phyloP scores from a whole-genome alignment of 495 filamentous ascomycete genomes.

The Penicillium longicatenatum region DNA sequence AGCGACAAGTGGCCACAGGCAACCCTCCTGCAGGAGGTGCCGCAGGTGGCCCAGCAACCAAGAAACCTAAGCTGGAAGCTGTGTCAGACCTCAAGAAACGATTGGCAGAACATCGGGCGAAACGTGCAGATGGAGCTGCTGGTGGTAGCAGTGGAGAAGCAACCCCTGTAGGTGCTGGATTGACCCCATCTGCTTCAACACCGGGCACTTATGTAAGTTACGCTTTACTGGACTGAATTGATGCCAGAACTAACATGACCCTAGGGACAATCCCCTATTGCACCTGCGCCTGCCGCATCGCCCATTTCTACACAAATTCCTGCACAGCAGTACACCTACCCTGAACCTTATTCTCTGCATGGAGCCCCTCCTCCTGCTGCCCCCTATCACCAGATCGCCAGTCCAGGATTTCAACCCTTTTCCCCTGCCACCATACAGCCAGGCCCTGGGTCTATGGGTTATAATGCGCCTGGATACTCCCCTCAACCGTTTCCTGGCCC shows the following conservation, averaged over 20 bases:
- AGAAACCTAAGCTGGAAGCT: slow-evolving; percentile 80
- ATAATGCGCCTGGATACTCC: slow-evolving; percentile 43
- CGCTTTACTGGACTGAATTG: background rate
- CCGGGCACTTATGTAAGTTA: slow-evolving; percentile 55
- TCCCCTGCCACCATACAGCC: slow-evolving; percentile 39
- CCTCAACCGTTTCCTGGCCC: slow-evolving; percentile 45
- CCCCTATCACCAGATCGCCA: slow-evolving; percentile 45
- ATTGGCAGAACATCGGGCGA: slow-evolving; percentile 77
- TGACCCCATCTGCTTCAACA: slow-evolving; percentile 49
- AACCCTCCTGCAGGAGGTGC: slow-evolving; percentile 70
- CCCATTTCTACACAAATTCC: slow-evolving; percentile 19
- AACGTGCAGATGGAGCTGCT: slow-evolving; percentile 59
- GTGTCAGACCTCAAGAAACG: slow-evolving; percentile 79
- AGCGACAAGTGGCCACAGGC: slow-evolving; percentile 78
- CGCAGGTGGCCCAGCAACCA: slow-evolving; percentile 56
- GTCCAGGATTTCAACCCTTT: slow-evolving; percentile 42
- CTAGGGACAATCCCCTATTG: slow-evolving; percentile 33
- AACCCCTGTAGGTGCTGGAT: slow-evolving; percentile 57
- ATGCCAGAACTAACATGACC: slow-evolving; percentile 11
- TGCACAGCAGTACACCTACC: slow-evolving; percentile 36
- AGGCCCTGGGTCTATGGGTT: slow-evolving; percentile 34
- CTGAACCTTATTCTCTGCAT: slow-evolving; percentile 32
- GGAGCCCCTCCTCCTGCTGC: slow-evolving; percentile 33
- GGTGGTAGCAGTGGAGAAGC: slow-evolving; percentile 61
- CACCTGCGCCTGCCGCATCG: slow-evolving; percentile 12